Base-by-base conservation (phyloP, 441 rosid genomes). In the Euphorbia schlechtendalii region DNA sequence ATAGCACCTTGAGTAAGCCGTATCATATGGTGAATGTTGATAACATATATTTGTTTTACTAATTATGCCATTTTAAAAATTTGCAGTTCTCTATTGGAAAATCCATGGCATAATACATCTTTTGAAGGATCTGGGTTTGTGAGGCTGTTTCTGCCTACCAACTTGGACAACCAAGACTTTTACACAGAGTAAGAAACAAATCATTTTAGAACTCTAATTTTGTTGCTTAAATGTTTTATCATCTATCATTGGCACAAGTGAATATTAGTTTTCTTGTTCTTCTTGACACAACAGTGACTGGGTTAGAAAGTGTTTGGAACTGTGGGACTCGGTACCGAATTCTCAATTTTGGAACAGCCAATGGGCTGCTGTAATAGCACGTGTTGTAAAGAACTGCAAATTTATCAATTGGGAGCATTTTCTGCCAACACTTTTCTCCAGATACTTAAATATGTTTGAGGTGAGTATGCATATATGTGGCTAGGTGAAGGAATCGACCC, bases 261-360 rank as follows among this genome's bases (percentile, higher is more conserved):
- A 53, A 71, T 41, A 18, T 72, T 56, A 32, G 1, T 27, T 56
- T 55, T 55, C 27, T 53, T 53, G 22, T 53, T 65, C 58, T 65
- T 70, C 48, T 60, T 80, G 77, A 62, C 73, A 63, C 78, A 77
- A 70, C 85, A 95, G 99, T 73, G 83, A 84, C 72, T 86, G 97
- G 98, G 78, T 95, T 43, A 74, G 70, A 74, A 79, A 80, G 76
- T 81, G 82, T 71, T 70, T 95, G 73, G 86, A 77, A 66, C 68
- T 89, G 69, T 95, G 99, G 99, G 95, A 92, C 81, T 81, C 96
- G 0, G 77, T 95, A 72, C 98, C 99, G 45, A 95, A 92, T 76
- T 95, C 96, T 76, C 99, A 88, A 70, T 95, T 95, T 77, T 95
- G 99, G 99, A 95, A 92, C 74, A 78, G 95, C 78, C 99, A 95